Evolutionary conservation across 768 basidiomycete genomes (phyloP).

Genomic region (Sporobolomyces phaffii): DNA sequence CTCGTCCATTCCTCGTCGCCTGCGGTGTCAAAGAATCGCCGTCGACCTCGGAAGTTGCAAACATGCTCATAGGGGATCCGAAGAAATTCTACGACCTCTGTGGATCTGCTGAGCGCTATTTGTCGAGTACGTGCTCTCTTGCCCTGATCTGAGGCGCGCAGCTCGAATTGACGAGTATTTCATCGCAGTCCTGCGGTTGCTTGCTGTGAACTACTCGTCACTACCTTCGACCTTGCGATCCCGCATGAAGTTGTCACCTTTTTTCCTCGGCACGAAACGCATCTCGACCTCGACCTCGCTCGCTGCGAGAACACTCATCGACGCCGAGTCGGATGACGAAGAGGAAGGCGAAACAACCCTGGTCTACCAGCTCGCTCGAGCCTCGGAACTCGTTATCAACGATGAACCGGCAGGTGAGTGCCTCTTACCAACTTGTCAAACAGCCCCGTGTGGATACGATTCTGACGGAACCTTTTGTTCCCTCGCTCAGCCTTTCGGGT

Average conservation of each 20-base stretch:
- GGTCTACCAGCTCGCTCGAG: slow-evolving; percentile 27
- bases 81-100: slow-evolving; percentile 64
- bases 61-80: slow-evolving; percentile 64
- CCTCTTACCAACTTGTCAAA: too few species aligned
- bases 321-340: slow-evolving; percentile 74
- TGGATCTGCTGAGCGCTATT: slow-evolving; percentile 51
- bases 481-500: slow-evolving; percentile 18
- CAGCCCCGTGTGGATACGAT: too few species aligned
- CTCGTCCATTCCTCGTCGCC: slow-evolving; percentile 74
- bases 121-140: slow-evolving; percentile 2
- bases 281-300: slow-evolving; percentile 45
- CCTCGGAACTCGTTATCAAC: slow-evolving; percentile 62
- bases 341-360: slow-evolving; percentile 41
- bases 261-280: slow-evolving; percentile 69
- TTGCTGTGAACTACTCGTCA: slow-evolving; percentile 63
- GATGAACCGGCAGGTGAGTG: slow-evolving; percentile 65
- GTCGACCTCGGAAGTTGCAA: slow-evolving; percentile 61
- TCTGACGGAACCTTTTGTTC: too few species aligned
- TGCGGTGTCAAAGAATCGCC: slow-evolving; percentile 76
- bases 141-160: neutral
- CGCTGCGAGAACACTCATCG: slow-evolving; percentile 49
- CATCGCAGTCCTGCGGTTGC: slow-evolving; percentile 63
- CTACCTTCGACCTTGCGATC: slow-evolving; percentile 50
- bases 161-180: too few species aligned
- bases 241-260: slow-evolving; percentile 64